Evolutionary conservation across 2,329 filamentous ascomycete species (phyloP), one percentile per base, ranked within the genome.

Genomic region (Ceratocystis smalleyi): DNA sequence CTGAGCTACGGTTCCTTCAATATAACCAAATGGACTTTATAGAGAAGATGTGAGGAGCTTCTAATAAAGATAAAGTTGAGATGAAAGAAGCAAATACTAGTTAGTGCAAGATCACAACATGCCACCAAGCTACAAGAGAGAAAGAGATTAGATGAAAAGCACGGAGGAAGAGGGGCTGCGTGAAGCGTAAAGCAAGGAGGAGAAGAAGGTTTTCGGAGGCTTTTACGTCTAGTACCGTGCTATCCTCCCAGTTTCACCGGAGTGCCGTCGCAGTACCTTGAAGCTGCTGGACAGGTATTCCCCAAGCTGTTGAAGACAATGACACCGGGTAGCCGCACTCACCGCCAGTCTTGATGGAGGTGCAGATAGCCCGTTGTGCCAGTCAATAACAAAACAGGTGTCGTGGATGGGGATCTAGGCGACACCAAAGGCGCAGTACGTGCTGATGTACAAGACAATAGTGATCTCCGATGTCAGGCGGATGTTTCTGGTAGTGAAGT

Each of bases 281-380:
- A 86, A 59, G 87, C 73, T 12, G 87, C 87, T 15, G 90, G 79
- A 0, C 86, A 79, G 54, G 90, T 69, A 73, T 90, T 90, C 59
- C 87, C 87, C 51, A 89, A 81, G 40, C 83, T 85, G 69, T 87
- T 87, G 76, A 91, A 90, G 67, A 90, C 84, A 69, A 89, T 81
- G 73, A 90, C 83, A 73, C 90, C 88, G 69, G 85, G 86, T 75
- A 91, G 87, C 85, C 86, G 90, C 57, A 90, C 83, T 74, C 87
- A 80, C 85, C 87, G 90, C 22, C 83, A 87, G 74, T 89, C 85
- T 69, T 89, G 78, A 72, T 90, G 90, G 78, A 88, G 86, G 74
- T 91, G 88, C 22, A 91, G 80, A 72, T 85, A 67, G 10, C 85
- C 84, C 86, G 71, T 88, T 88, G 75, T 81, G 87, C 85, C 86